phyloP scores from a whole-genome alignment of 176 grass and related monocot species.

The Oryza glumipatula region DNA sequence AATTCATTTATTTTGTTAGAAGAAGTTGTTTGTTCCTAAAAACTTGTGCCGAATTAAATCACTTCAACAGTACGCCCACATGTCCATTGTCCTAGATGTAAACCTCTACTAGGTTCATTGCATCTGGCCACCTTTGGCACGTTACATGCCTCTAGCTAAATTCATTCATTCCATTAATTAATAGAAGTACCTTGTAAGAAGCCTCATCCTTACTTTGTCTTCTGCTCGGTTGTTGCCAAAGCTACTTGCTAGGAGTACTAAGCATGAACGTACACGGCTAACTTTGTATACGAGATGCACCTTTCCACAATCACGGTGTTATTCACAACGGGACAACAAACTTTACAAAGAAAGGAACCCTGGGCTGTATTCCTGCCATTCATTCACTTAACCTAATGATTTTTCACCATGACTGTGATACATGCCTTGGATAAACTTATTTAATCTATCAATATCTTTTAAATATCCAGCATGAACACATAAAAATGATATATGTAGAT shows the following conservation, averaged over 20 bases:
- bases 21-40: no score
- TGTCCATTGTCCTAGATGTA: neutral
- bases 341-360: neutral
- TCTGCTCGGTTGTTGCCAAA: no score
- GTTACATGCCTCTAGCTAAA: neutral
- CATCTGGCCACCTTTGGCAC: neutral
- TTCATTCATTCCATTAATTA: conserved; percentile 5
- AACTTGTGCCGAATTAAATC: no score
- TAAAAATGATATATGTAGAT: no score
- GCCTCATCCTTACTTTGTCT: neutral
- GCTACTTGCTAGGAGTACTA: no score
- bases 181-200: neutral
- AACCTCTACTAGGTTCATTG: conserved; percentile 27
- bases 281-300: neutral
- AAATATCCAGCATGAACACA: no score
- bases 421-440: no score
- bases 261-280: neutral
- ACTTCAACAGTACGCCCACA: neutral
- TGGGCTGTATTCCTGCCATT: neutral
- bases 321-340: neutral
- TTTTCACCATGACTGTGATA: no score
- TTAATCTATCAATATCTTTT: no score
- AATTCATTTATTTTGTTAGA: no score
- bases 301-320: neutral
- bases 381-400: neutral